These are phyloP conservation scores for Nigrospora sphaerica DNA, from an alignment of 2,329 filamentous ascomycete species.

Conservation along the genomic window DNA sequence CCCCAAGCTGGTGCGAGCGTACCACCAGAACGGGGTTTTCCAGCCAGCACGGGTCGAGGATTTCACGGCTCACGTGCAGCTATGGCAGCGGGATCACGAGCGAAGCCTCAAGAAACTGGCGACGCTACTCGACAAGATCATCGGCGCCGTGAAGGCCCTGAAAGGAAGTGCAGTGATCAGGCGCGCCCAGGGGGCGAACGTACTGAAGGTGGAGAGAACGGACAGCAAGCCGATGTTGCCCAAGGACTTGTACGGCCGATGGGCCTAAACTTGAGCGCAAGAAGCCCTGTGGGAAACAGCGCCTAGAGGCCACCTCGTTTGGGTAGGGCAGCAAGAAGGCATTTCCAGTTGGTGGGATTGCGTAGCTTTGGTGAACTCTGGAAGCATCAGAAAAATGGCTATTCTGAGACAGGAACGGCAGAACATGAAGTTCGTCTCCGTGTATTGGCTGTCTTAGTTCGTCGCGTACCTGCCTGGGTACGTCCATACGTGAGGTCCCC, in stretches of 20 bases:
- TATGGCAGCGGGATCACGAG: constrained; percentile 28
- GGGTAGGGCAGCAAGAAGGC: no score
- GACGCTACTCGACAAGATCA: constrained; percentile 23
- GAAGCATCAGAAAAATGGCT: no score
- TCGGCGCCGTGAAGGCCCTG: constrained; percentile 13
- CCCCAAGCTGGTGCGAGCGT: constrained; percentile 36
- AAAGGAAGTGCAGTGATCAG: not conserved
- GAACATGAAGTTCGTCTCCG: no score
- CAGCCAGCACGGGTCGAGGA: constrained; percentile 24
- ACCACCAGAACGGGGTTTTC: constrained; percentile 30
- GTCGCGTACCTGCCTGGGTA: no score
- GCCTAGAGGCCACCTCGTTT: no score
- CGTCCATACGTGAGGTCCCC: no score
- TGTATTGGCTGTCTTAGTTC: no score
- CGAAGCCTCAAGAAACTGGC: constrained; percentile 20
- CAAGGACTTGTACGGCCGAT: not conserved
- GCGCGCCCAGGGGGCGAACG: not conserved
- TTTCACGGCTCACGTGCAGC: constrained; percentile 18
- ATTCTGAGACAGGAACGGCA: no score
- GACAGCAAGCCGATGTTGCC: not conserved
- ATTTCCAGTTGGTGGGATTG: no score
- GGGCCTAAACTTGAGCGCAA: not conserved
- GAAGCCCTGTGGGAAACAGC: no score
- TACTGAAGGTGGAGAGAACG: not conserved
- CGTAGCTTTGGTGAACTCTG: no score